Evolutionary conservation across 164 flowering plant species (phyloP), one percentile per base, ranked within the genome.

Genomic region (Sedum album): DNA sequence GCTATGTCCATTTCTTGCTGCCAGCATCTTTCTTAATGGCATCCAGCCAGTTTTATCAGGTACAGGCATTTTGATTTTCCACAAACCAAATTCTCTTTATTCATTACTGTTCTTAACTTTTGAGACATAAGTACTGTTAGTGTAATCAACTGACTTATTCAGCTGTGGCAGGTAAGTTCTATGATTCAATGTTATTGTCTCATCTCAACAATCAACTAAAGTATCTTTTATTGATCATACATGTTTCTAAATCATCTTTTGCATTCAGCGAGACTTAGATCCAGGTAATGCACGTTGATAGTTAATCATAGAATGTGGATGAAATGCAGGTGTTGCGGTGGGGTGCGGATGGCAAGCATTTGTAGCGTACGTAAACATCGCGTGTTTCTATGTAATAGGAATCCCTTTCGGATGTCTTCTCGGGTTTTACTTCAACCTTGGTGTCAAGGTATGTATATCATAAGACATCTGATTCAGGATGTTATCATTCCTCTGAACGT

Each of bases 21-120:
- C 77, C 39, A 64, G 82, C 26, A 75, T 88, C 39, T 25, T 83
- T 5, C 83, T 88, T 71, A 86, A 84, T 33, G 85, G 87, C 28
- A 35, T 88, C 39, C 93, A 88, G 57, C 90, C 93, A 31, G 88
- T 86, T n/a, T 64, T 86, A 4, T 82, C 88, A 0, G 90, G 93
- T 88, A 66, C 33, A 13, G 13, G 23, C 21, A 31, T 9, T 8
- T 23, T 1, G 14, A 39, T 8, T 39, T 39, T 4, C 13, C 42
- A 39, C 28, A 3, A 36, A n/a, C 33, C 6, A 3, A 3, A 8
- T 23, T 35, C 2, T 4, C n/a, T 65, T 15, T 4, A 0, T 6
- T 38, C 15, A 41, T 44, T 44, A 44, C 17, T 15, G 48, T 11
- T 44, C 17, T 14, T 53, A 21, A 9, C 60, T 53, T 23, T 53